Base-by-base conservation (phyloP, 208 protist genomes). In the Naegleria fowleri region DNA sequence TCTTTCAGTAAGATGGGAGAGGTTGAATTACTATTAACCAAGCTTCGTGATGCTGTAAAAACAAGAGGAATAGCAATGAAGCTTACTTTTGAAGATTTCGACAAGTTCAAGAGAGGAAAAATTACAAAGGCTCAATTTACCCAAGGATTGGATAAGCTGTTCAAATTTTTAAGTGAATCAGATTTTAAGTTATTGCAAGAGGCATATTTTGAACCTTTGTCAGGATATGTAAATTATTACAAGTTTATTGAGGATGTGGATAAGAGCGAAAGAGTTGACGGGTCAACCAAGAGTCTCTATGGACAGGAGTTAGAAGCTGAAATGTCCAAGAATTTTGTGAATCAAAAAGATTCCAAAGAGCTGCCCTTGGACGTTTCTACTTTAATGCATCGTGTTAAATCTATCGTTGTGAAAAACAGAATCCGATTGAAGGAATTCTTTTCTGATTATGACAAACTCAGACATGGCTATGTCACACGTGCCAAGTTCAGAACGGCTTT, bases 371-470 rank as follows among this genome's bases (percentile, higher is more conserved):
- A 86, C 0, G 16, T 86, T 48, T 48, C 33, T 29, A n/a, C 6
- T 86, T 9, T 86, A 19, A 40, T 86, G 9, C 0, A 48, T 43
- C 15, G 41, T 0, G n/a, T 43, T 29, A 86, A 5, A 22, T 86
- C 83, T 25, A 15, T 43, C 1, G 25, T 43, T 38, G 33, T 48
- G 6, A 40, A 76, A n/a, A 48, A 94, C 7, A 91, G 95, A 22
- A 95, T 97, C 33, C 92, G 94, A 55, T 76, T 96, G 29, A 91
- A 90, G 52, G 93, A 95, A 43, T 96, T 97, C 59, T 96, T 97
- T 79, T 39, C 93, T 15, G 96, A 97, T 87, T 97, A 95, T 89
- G 96, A 98, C 87, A 94, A 94, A 7, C 92, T 98, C 40, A 95
- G 94, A 90, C 93, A 93, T 59, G 96, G 96, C 5, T 90, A 91